Evolutionary conservation across 1,284 basidiomycete genomes (phyloP).

Genomic region (Omphalotus olearius): DNA sequence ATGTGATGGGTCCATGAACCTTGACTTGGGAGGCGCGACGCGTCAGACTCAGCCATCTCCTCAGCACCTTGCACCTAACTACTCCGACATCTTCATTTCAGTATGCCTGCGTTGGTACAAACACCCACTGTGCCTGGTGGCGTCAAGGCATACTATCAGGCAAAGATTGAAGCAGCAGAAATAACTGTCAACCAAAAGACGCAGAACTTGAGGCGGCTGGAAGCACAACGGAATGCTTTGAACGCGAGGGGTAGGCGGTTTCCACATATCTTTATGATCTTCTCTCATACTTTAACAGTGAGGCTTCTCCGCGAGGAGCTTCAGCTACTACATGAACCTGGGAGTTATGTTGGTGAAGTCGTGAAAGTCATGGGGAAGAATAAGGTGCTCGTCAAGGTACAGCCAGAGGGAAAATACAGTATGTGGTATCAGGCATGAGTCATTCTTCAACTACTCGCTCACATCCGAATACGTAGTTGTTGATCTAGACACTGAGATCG

Average conservation of each 20-base stretch:
- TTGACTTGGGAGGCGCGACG: constrained; percentile 2
- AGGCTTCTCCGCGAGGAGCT: constrained; percentile 89
- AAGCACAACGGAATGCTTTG: constrained; percentile 94
- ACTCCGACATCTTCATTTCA: neutral
- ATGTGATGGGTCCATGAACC: neutral
- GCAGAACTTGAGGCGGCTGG: constrained; percentile 91
- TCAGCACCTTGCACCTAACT: too few species aligned
- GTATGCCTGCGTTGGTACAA: constrained; percentile 5
- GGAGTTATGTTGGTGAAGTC: constrained; percentile 96
- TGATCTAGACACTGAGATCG: constrained; percentile 89
- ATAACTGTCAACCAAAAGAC: constrained; percentile 94
- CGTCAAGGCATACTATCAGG: constrained; percentile 89
- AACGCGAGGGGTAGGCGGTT: constrained; percentile 80
- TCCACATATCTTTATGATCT: neutral
- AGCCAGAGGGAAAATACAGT: constrained; percentile 99
- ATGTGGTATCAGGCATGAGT: constrained; percentile 23
- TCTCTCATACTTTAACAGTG: constrained; percentile 40
- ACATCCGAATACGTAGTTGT: constrained; percentile 59
- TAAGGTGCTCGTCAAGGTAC: constrained; percentile 97
- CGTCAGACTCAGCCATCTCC: neutral
- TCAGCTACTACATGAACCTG: constrained; percentile 93
- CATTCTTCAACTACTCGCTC: neutral
- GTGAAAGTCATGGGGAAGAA: constrained; percentile 99
- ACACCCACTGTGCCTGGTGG: constrained; percentile 51
- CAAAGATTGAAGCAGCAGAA: constrained; percentile 93